Evolutionary conservation across 768 basidiomycete genomes (phyloP).

Genomic region (Heimioporus sp.): DNA sequence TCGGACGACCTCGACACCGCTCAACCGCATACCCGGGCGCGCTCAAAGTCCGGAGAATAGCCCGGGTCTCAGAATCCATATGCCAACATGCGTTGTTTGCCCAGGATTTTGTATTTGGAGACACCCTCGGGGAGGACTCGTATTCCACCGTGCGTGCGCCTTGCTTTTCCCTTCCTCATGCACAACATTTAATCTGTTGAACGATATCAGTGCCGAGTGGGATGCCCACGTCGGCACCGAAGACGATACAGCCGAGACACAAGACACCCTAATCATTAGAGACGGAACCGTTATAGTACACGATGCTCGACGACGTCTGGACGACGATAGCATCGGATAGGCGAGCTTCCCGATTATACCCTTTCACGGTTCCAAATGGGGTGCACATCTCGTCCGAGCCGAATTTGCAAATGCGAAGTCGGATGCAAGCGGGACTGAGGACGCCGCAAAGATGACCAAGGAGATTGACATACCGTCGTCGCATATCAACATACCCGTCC

Average conservation of each 20-base stretch:
- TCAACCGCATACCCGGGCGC: too few relatives aligned
- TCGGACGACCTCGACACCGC: too few relatives aligned
- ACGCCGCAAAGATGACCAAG: not conserved
- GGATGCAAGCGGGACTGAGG: not conserved
- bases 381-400: too few relatives aligned
- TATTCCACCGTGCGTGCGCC: constrained; percentile 69
- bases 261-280: constrained; percentile 4
- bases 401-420: too few relatives aligned
- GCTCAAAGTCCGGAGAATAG: too few relatives aligned
- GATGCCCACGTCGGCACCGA: constrained; percentile 41
- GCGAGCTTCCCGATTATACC: constrained; percentile 41
- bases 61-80: too few relatives aligned
- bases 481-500: constrained; percentile 3
- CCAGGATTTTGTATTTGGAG: constrained; percentile 71
- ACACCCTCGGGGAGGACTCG: constrained; percentile 79
- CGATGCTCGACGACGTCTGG: not conserved
- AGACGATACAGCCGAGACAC: constrained; percentile 20
- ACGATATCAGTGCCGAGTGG: constrained; percentile 54
- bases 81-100: constrained; percentile 45
- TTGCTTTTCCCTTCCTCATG: not conserved
- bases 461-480: constrained; percentile 5
- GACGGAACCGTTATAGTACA: not conserved
- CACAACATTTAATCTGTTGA: constrained; percentile 35
- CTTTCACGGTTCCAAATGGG: not conserved
- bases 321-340: constrained; percentile 50